These are phyloP conservation scores for Talaromyces sp. DNA, from an alignment of 2,329 filamentous ascomycete species.

Conservation along the genomic window DNA sequence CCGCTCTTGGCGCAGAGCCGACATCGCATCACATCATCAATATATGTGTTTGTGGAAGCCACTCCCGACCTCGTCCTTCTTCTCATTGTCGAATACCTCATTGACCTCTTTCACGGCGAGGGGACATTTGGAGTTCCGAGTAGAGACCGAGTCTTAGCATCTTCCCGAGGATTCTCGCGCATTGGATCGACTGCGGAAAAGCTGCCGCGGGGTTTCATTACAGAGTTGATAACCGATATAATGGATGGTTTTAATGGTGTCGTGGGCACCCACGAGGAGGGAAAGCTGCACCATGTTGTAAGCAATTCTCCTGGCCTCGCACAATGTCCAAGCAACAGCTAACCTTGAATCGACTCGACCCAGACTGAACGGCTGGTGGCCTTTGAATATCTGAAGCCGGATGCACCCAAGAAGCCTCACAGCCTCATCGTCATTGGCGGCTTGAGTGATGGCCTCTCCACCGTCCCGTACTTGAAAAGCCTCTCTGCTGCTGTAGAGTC, in stretches of 20 bases:
- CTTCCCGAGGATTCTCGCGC: neutral
- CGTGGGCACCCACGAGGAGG: slow-evolving; percentile 7
- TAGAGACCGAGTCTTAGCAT: neutral
- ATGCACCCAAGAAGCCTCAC: slow-evolving; percentile 32
- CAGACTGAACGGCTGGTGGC: slow-evolving; percentile 36
- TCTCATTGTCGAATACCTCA: neutral
- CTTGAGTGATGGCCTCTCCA: slow-evolving; percentile 54
- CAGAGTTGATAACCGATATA: neutral
- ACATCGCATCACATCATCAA: neutral
- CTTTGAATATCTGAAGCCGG: slow-evolving; percentile 34
- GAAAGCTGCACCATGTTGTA: slow-evolving; percentile 12
- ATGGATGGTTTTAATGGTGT: slow-evolving; percentile 11
- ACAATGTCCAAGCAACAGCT: neutral
- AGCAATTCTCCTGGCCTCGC: neutral
- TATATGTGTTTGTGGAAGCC: neutral
- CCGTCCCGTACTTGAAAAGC: slow-evolving; percentile 49
- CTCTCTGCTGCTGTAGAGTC: slow-evolving; percentile 47
- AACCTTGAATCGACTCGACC: neutral
- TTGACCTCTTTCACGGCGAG: neutral
- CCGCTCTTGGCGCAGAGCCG: neutral
- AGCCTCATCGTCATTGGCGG: slow-evolving; percentile 58
- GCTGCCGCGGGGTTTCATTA: neutral
- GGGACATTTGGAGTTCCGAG: neutral
- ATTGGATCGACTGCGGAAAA: neutral
- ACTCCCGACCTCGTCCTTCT: neutral